phyloP scores from a whole-genome alignment of 1,139 yeast genomes.

The Blastobotrys buckinghamii region DNA sequence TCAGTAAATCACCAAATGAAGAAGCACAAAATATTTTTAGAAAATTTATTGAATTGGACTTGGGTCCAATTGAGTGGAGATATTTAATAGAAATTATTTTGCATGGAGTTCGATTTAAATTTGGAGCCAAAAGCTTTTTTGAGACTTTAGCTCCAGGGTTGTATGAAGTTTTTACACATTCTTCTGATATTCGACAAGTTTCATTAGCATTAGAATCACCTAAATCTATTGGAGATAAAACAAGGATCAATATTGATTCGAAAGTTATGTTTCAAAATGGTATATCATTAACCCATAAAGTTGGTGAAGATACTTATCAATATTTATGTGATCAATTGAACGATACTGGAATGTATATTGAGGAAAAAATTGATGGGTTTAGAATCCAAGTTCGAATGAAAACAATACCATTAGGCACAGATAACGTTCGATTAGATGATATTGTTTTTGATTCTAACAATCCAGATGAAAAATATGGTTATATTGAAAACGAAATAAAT shows the following conservation, averaged over 20 bases:
- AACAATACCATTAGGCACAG: neutral
- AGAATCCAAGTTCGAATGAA: conserved; percentile 67
- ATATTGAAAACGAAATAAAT: too few species aligned
- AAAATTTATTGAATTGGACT: conserved; percentile 44
- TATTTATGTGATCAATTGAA: neutral
- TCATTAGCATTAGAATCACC: neutral
- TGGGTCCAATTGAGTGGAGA: conserved; percentile 54
- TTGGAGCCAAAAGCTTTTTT: conserved; percentile 57
- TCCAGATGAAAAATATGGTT: too few species aligned
- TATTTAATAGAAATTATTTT: conserved; percentile 67
- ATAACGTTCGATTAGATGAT: too few species aligned
- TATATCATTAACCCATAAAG: neutral
- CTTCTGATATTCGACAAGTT: neutral
- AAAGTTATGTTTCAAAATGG: neutral
- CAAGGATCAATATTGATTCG: neutral
- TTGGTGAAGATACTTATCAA: too few species aligned
- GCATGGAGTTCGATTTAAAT: conserved; percentile 42
- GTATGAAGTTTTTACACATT: neutral
- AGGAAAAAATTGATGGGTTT: conserved; percentile 94
- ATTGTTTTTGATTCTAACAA: too few species aligned
- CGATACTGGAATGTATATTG: conserved; percentile 42
- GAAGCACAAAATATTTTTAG: conserved; percentile 22
- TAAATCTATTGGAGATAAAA: neutral
- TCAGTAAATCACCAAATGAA: neutral
- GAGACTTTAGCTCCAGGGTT: conserved; percentile 40